These are phyloP conservation scores for Vanilla planifolia DNA, from an alignment of 106 monocot species.

Conservation along the genomic window DNA sequence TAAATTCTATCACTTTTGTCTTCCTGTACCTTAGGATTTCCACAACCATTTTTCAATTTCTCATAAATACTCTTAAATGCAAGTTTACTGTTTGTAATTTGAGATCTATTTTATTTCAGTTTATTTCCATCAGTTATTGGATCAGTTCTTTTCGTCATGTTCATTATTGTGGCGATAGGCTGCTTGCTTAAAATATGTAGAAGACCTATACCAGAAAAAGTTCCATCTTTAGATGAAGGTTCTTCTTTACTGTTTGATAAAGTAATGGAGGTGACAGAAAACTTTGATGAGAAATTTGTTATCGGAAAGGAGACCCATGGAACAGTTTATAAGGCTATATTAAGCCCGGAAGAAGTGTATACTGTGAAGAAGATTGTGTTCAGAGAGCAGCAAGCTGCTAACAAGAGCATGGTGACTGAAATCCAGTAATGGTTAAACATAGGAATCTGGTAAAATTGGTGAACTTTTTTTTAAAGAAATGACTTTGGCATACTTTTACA, in stretches of 20 bases:
- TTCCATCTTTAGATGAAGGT: conserved; percentile 29
- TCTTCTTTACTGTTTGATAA: conserved; percentile 50
- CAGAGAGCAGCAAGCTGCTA: conserved; percentile 17
- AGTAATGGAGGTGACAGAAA: conserved; percentile 75
- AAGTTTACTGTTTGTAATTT: too few relatives aligned
- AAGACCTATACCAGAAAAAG: conserved; percentile 1
- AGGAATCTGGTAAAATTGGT: conserved; percentile 63
- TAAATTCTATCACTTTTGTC: too few relatives aligned
- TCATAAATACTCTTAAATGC: too few relatives aligned
- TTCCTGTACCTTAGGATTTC: too few relatives aligned
- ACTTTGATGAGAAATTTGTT: conserved; percentile 50
- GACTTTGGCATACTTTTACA: conserved; percentile 59
- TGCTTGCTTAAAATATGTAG: too few relatives aligned
- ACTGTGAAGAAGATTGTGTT: conserved; percentile 65
- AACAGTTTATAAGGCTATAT: conserved; percentile 65
- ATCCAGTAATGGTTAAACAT: conserved; percentile 59
- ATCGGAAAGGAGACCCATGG: conserved; percentile 73
- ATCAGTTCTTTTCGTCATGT: too few relatives aligned
- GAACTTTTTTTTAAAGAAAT: conserved; percentile 41
- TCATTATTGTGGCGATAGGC: too few relatives aligned
- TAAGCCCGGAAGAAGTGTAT: conserved; percentile 36
- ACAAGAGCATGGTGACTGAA: conserved; percentile 53
- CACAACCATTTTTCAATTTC: too few relatives aligned
- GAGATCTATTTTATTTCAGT: too few relatives aligned
- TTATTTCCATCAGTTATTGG: too few relatives aligned